Base-by-base conservation (phyloP, 495 filamentous ascomycete species). In the Bombardia bombarda region DNA sequence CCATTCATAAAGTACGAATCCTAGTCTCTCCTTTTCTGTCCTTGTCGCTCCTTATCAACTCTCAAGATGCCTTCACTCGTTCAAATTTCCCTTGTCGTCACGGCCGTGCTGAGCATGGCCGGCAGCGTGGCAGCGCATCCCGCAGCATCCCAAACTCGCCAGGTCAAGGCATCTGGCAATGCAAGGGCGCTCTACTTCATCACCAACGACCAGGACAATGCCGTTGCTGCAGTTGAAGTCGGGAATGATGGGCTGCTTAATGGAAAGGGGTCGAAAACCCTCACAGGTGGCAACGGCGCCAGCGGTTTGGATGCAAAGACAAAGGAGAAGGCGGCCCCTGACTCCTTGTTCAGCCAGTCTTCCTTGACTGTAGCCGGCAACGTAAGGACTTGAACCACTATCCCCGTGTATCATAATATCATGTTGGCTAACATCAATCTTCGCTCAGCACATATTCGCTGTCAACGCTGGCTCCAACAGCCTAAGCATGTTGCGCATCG, bases 391-490 rank as follows among this genome's bases (percentile, higher is more conserved):
- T 18, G 4, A 1, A 6, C 53, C 18, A 3, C 32, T 3, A 17
- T 31, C 38, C 10, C 17, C 23, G 30, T 28, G 35, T 20, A 21
- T 30, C 8, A 13, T 13, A 7, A 8, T 21, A 25, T 39, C 12
- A 21, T 4, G 6, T 28, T 28, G 24, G n/a, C 22, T 36, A 12
- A 38, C n/a, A 17, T 17, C 32, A 26, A 36, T 7, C 7, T 4
- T 13, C 12, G 8, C 18, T 20, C 38, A 73, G 68, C 28, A 43
- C 41, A 41, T 80, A 23, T 76, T 81, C 40, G 75, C 72, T 18
- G 75, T 81, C 28, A 81, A 81, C 55, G 60, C 78, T n/a, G 77
- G 76, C 24, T 79, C 72, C 28, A 75, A 80, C 52, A 72, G 73
- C 2, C 31, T 78, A 2, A 68, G 64, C 44, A 71, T 79, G 69